Evolutionary conservation across 306 rosid genomes (phyloP), one percentile per base, ranked within the genome.

Genomic region (Pachyrhizus erosus): DNA sequence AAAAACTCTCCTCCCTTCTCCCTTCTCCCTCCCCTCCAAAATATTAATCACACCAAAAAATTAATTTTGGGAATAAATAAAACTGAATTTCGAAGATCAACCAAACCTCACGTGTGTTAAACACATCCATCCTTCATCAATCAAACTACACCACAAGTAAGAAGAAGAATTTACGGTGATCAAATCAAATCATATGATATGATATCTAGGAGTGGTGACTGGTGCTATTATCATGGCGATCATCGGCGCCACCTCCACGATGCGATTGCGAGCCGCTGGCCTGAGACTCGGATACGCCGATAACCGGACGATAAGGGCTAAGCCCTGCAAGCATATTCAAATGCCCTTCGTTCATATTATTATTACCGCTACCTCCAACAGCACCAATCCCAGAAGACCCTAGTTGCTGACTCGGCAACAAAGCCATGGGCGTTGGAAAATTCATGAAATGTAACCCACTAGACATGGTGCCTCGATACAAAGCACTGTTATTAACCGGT

Each of bases 381-480:
- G 42, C 62, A 5, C 31, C 65, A 27, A 72, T 77, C n/a, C 61
- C 75, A 33, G 37, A 34, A 1, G 89, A 74, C 14, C 80, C 89
- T 18, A 86, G 34, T 84, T 92, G 98, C 33, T 92, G 96, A 70
- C 92, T 79, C 0, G 98, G 97, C 67, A 94, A 46, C 29, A 94
- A 51, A 2, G 98, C 93, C 24, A 94, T 87, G 0, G 97, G 94
- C 0, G 94, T 81, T 0, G 97, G 97, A 3, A 92, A 92, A 21
- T 94, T 94, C 98, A 94, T 94, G 73, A 94, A 92, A 90, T 94
- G 98, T 46, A 94, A 91, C 3, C 97, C 98, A 18, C 92, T 93
- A 0, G 97, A 86, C 90, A 92, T 84, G 20, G 87, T 52, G 6
- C 97, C 92, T 34, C 98, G 80, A 51, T 94, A 94, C 86, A 92